Percentiles rank a stretch among this genome's conserved stretches.
Evolutionary conservation across 78 protist genomes (phyloP).

Genomic region (Planoprotostelium fungivorum): DNA sequence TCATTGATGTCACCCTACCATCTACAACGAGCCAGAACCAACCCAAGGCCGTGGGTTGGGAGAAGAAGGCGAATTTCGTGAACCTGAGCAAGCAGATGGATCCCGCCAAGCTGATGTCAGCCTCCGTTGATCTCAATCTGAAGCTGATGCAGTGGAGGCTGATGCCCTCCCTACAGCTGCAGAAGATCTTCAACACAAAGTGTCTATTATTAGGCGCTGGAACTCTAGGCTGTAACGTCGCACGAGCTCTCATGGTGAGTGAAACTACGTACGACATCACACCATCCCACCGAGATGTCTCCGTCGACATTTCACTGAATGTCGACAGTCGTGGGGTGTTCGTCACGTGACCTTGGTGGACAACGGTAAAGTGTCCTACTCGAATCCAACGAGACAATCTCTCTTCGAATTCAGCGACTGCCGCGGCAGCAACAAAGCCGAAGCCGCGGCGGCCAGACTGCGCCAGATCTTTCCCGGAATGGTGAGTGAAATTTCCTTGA

Average conservation of each 20-base stretch:
- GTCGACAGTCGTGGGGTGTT: conserved; percentile 88
- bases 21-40: conserved; percentile 12
- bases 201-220: conserved; percentile 97
- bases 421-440: conserved; percentile 63
- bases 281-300: background rate
- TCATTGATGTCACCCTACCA: background rate
- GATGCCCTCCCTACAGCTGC: conserved; percentile 87
- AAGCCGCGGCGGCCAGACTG: conserved; percentile 81
- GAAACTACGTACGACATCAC: background rate
- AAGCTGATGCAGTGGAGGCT: conserved; percentile 97
- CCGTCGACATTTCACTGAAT: background rate
- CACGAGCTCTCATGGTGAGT: conserved; percentile 79
- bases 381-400: conserved; percentile 95
- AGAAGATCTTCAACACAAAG: conserved; percentile 38
- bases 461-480: conserved; percentile 53
- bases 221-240: conserved; percentile 98
- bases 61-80: conserved; percentile 16
- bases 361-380: conserved; percentile 80
- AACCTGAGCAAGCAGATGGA: conserved; percentile 53
- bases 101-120: conserved; percentile 51
- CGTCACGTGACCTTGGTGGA: conserved; percentile 92
- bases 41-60: conserved; percentile 64
- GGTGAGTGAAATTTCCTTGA: background rate
- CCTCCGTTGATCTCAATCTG: conserved; percentile 82
- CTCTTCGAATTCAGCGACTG: conserved; percentile 84